Evolutionary conservation across 2,329 filamentous ascomycete species (phyloP), one percentile per base, ranked within the genome.

Genomic region (Hypoxylon sp.): DNA sequence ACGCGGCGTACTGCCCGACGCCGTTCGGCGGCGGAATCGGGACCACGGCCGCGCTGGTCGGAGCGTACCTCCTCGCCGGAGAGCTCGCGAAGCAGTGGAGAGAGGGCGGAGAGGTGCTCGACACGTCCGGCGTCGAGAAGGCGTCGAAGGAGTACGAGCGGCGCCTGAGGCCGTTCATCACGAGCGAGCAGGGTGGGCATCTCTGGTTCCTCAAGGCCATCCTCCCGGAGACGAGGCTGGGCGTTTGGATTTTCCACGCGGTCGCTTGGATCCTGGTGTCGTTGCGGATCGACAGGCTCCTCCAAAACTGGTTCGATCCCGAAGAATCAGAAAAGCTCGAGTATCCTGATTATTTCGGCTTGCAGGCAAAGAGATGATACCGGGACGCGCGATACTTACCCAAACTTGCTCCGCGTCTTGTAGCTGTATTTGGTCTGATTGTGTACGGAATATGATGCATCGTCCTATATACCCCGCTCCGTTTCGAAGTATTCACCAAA

Each of bases 21-120:
- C 73, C 76, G 13, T 37, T 50, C 48, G 48, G 48, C 3, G 80
- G 79, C 1, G 81, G 82, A 0, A 74, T 74, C 54, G 80, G 80
- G 6, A 81, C 79, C 4, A 76, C 75, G 7, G 68, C 75, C 3
- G 78, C 78, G 0, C 69, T 83, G 13, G 69, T 78, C 2, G 76
- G 77, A 5, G 82, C 78, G 1, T 84, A 84, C 67, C 65, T 84
- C 3, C 72, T 85, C 28, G 82, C 81, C 0, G 81, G 82, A 4
- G 81, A 81, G 69, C 68, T 81, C 26, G 67, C 67, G 47, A 72
- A 68, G 51, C 30, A 11, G 20, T 32, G 26, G 32, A 39, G 26
- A 8, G 32, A 10, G 32, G n/a, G 24, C 19, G 49, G 32, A 17
- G 30, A 52, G 28, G 15, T 20, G 19, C 68, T 75, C 50, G 46